Evolutionary conservation across 257 asterid genomes (phyloP).

Genomic region (Knoxia roxburghii): DNA sequence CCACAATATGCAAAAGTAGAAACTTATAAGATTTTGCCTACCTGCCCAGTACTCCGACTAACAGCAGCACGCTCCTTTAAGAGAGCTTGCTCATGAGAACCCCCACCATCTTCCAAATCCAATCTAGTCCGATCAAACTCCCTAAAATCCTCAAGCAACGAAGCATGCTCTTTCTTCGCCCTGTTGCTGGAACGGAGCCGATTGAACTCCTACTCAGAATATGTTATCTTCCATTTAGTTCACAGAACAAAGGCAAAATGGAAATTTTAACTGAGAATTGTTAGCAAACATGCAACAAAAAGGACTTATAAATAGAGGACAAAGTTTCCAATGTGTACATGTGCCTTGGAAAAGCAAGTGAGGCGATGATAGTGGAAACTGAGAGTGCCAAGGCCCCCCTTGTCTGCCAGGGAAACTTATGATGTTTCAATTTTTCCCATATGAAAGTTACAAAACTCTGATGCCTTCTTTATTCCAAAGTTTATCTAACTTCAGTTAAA

Average conservation of each 20-base stretch:
- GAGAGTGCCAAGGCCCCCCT: not conserved
- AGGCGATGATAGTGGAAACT: not conserved
- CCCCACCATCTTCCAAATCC: conserved; percentile 90
- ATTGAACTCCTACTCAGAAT: conserved; percentile 60
- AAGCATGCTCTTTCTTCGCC: conserved; percentile 95
- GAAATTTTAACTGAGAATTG: not conserved
- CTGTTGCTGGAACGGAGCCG: conserved; percentile 82
- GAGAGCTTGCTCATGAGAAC: conserved; percentile 78
- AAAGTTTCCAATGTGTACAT: too few species aligned
- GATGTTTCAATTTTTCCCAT: not conserved
- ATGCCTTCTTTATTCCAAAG: not conserved
- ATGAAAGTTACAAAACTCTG: not conserved
- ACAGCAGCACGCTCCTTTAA: conserved; percentile 84
- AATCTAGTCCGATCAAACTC: conserved; percentile 91
- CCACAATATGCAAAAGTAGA: not conserved
- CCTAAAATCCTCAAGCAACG: conserved; percentile 91
- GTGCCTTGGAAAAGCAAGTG: not conserved
- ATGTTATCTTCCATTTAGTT: conserved; percentile 5
- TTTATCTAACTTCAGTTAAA: not conserved
- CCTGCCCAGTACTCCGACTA: conserved; percentile 82
- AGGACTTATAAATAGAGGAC: not conserved
- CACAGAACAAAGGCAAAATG: not conserved
- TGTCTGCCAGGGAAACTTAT: not conserved
- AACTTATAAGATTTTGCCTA: conserved; percentile 12
- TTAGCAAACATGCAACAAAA: not conserved